Evolutionary conservation across 2,329 filamentous ascomycete species (phyloP).

Genomic region (Colletotrichum orbiculare): DNA sequence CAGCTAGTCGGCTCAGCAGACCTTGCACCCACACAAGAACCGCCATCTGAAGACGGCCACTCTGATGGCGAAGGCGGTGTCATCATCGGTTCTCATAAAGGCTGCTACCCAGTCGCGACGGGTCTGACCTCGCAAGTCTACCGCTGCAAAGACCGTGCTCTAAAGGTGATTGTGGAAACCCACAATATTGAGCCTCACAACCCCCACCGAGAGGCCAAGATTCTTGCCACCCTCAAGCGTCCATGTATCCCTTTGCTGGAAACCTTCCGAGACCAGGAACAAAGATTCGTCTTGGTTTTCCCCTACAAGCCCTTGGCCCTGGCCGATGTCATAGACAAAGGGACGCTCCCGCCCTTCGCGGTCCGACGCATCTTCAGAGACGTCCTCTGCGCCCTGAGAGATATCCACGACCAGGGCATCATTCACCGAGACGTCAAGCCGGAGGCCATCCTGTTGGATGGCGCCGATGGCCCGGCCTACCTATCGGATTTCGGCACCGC

Average conservation of each 20-base stretch:
- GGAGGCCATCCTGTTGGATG: constrained; percentile 82
- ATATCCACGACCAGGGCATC: constrained; percentile 80
- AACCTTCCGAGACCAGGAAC: constrained; percentile 76
- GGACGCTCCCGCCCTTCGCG: constrained; percentile 45
- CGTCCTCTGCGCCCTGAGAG: constrained; percentile 75
- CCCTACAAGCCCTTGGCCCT: constrained; percentile 85
- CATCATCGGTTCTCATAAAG: constrained; percentile 63
- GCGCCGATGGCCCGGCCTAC: constrained; percentile 76
- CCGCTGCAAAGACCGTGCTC: constrained; percentile 71
- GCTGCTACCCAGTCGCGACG: constrained; percentile 66
- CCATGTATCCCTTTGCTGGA: constrained; percentile 75
- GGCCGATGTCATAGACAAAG: constrained; percentile 69
- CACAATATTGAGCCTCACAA: constrained; percentile 84
- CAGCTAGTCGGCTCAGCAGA: constrained; percentile 43
- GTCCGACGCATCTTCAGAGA: constrained; percentile 66
- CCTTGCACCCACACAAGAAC: constrained; percentile 2
- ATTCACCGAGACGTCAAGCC: constrained; percentile 96
- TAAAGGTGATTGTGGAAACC: constrained; percentile 87
- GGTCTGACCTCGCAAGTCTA: constrained; percentile 90
- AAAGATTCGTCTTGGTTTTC: constrained; percentile 82
- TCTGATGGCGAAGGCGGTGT: constrained; percentile 47
- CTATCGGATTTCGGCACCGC: constrained; percentile 94
- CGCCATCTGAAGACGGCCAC: constrained; percentile 12
- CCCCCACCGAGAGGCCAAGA: constrained; percentile 80
- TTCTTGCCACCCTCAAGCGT: constrained; percentile 70